A percentile compares a stretch with the other conserved stretches of the same genome.
Evolutionary conservation across 2,329 filamentous ascomycete genomes (phyloP).

Genomic region (Alternaria brassicae): DNA sequence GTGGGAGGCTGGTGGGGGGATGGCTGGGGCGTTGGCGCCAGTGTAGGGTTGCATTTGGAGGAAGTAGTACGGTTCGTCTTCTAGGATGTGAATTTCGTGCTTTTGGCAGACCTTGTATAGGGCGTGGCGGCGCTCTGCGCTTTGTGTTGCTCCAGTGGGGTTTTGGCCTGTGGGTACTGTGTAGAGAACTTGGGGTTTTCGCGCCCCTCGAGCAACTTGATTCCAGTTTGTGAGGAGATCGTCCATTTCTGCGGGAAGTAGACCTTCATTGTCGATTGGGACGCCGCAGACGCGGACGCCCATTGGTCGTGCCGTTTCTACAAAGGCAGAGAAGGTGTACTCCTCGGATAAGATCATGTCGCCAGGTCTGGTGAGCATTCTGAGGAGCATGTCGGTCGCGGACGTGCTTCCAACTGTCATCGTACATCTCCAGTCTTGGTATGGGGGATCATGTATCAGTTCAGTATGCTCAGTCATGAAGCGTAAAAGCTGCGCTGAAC

Average conservation of each 20-base stretch:
- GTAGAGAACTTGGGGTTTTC: conserved; percentile 73
- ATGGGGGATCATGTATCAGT: conserved; percentile 84
- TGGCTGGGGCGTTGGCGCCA: conserved; percentile 58
- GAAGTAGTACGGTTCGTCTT: conserved; percentile 96
- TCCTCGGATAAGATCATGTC: conserved; percentile 87
- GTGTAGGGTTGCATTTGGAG: conserved; percentile 84
- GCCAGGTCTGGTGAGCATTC: conserved; percentile 78
- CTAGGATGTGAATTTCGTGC: conserved; percentile 85
- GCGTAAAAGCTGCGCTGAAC: conserved; percentile 84
- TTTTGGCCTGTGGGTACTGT: conserved; percentile 86
- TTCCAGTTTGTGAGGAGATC: conserved; percentile 72
- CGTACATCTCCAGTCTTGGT: conserved; percentile 86
- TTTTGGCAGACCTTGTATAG: conserved; percentile 81
- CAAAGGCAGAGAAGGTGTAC: conserved; percentile 84
- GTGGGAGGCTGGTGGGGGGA: conserved; percentile 66
- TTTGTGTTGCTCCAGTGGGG: conserved; percentile 85
- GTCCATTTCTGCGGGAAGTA: conserved; percentile 69
- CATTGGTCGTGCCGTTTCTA: conserved; percentile 69
- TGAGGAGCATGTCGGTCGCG: conserved; percentile 80
- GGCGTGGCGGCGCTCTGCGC: conserved; percentile 68
- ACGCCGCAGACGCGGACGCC: conserved; percentile 68
- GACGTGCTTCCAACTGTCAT: conserved; percentile 87
- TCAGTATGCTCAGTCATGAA: conserved; percentile 97
- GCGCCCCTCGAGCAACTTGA: conserved; percentile 57
- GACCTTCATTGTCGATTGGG: conserved; percentile 70